These are phyloP conservation scores for Cercophora sp. DNA, from an alignment of 495 filamentous ascomycete species.

Conservation along the genomic window DNA sequence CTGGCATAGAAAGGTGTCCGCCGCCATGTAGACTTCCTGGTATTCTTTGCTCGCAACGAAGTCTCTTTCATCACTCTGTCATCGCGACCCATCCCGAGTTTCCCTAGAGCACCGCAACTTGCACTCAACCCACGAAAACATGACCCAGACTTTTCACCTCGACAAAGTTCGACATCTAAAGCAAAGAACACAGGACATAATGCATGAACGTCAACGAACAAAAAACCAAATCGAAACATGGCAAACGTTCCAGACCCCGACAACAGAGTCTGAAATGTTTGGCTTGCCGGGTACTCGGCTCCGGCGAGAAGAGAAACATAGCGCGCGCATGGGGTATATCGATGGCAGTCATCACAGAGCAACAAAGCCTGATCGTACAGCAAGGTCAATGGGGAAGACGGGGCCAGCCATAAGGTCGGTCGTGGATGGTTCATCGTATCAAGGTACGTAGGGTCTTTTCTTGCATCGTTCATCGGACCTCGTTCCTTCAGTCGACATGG, in stretches of 20 bases:
- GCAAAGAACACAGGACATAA: neutral
- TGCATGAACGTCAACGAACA: neutral
- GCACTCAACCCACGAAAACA: neutral
- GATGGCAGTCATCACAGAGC: conserved; percentile 13
- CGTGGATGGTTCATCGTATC: neutral
- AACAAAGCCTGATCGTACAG: conserved; percentile 26
- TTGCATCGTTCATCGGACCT: too few relatives aligned
- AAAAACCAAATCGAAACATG: neutral
- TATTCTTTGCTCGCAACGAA: neutral
- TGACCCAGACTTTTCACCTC: neutral
- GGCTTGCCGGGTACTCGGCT: neutral
- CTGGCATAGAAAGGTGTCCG: neutral
- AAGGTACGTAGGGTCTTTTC: neutral
- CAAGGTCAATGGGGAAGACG: conserved; percentile 11
- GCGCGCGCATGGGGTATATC: conserved; percentile 10
- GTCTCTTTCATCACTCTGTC: neutral
- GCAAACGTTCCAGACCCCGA: neutral
- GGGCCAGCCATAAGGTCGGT: neutral
- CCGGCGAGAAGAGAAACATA: conserved; percentile 3
- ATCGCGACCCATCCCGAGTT: neutral
- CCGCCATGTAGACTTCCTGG: neutral
- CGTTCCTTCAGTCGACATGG: neutral
- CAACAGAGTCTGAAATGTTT: neutral
- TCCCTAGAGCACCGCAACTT: neutral
- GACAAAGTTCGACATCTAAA: neutral